Percentiles rank a stretch among this genome's conserved stretches.
phyloP scores from a whole-genome alignment of 1,139 yeast species.

The Kodamaea arcana region DNA sequence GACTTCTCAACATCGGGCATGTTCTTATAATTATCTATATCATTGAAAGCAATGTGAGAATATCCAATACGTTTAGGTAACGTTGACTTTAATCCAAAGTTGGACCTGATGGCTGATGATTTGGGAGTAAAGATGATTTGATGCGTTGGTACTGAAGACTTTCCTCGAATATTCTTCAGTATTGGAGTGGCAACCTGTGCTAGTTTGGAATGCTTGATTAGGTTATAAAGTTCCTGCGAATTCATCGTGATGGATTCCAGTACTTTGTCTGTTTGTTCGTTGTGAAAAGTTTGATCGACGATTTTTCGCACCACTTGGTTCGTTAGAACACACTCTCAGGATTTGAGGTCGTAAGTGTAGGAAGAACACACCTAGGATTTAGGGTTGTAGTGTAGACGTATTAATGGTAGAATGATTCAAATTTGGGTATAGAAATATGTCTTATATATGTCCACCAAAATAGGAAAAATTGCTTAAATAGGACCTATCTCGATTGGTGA shows the following conservation, averaged over 20 bases:
- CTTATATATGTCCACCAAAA: no score
- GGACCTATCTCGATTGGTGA: no score
- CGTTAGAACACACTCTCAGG: no score
- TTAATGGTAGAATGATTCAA: no score
- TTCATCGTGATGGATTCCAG: conserved; percentile 15
- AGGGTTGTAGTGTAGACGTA: no score
- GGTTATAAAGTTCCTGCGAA: conserved; percentile 35
- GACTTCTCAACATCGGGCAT: conserved; percentile 50
- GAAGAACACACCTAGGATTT: no score
- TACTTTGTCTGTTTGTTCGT: background rate
- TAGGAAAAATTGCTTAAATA: no score
- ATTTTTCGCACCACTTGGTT: no score
- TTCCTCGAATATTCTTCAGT: conserved; percentile 30
- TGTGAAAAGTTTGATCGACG: background rate
- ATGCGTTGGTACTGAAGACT: conserved; percentile 36
- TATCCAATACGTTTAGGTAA: conserved; percentile 43
- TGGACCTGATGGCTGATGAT: conserved; percentile 39
- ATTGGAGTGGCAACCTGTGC: conserved; percentile 48
- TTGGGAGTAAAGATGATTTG: conserved; percentile 44
- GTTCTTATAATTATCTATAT: conserved; percentile 39
- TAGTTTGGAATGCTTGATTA: conserved; percentile 41
- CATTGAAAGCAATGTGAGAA: conserved; percentile 42
- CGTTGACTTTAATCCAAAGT: conserved; percentile 42
- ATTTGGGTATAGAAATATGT: no score
- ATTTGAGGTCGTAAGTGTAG: no score